Base-by-base conservation (phyloP, 495 filamentous ascomycete genomes). In the Podospora pseudopauciseta region DNA sequence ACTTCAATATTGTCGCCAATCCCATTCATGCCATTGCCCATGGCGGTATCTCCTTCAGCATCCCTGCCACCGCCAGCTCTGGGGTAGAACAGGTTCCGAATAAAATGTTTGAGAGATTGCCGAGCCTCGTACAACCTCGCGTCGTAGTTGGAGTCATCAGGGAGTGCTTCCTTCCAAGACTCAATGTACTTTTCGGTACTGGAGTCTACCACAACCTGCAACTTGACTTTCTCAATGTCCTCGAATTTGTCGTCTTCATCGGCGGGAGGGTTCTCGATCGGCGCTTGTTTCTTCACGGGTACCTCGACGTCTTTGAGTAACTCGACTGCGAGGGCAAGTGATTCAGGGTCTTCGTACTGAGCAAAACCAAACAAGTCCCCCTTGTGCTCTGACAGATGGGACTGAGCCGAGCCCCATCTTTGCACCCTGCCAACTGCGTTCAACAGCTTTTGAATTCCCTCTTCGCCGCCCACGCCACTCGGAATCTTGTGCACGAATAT, bases 331-430 rank as follows among this genome's bases (percentile, higher is more conserved):
- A 89, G 89, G 80, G 88, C 88, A 71, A 99, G 84, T 72, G 92
- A 93, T 76, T 97, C 91, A 39, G 90, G 87, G 80, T 98, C 93
- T 68, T 97, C 94, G 80, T 91, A 99, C 81, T 98, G 93, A 68
- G 94, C 95, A 81, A 99, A 98, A 53, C 95, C 96, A 81, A 98
- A 98, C 65, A 88, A 87, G 76, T 89, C 91, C 60, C 88, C 87
- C 82, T 96, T 96, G 62, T 90, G 87, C 71, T 96, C 90, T 39
- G 91, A 89, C 79, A 95, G 88, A 34, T 87, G 89, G 5, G 77
- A 78, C 19, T 73, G 75, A 0, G 73, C 80, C 65, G 79, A 74
- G 64, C 91, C 92, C 94, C 94, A 99, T 65, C 91, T 89, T 57
- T 89, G 86, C 53, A 98, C 79, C 78, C 84, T 89, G 26, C 93